Conservation (phyloP, 2,329 filamentous ascomycete species). For the Aspergillus sp. region DNA sequence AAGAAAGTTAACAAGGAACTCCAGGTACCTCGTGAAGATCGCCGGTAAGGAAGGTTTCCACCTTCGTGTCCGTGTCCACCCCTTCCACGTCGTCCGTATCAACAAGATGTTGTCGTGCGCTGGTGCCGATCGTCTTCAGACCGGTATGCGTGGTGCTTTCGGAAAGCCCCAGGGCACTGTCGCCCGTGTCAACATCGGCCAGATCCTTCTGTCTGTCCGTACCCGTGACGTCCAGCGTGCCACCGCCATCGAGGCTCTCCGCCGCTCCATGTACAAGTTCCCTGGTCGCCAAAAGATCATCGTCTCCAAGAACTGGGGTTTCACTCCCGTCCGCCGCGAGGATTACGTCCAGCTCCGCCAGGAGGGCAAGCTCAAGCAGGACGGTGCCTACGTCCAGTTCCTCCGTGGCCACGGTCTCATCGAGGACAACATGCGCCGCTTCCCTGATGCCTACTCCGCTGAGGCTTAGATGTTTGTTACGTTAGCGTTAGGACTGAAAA, state of each 20-base stretch:
- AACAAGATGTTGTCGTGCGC: constrained; percentile 99
- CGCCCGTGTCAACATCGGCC: constrained; percentile 99
- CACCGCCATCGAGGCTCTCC: constrained; percentile 95
- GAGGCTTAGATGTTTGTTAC: constrained; percentile 42
- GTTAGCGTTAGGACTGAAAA: constrained; percentile 26
- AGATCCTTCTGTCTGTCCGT: constrained; percentile 96
- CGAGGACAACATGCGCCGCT: constrained; percentile 83
- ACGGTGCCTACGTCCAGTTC: constrained; percentile 99
- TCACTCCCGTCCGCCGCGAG: constrained; percentile 96
- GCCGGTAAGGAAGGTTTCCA: constrained; percentile 72
- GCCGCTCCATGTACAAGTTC: constrained; percentile 99
- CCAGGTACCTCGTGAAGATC: constrained; percentile 66
- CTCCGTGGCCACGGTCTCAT: constrained; percentile 88
- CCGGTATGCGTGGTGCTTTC: constrained; percentile 99
- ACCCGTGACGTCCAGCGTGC: constrained; percentile 94
- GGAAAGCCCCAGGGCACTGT: constrained; percentile 99
- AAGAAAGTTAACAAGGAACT: not conserved
- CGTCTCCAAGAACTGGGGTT: constrained; percentile 99
- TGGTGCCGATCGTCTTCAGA: constrained; percentile 99
- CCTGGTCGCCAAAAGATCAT: constrained; percentile 99
- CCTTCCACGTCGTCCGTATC: constrained; percentile 99
- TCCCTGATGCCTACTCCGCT: constrained; percentile 78
- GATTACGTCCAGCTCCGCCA: constrained; percentile 97
- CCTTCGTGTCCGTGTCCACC: constrained; percentile 80
- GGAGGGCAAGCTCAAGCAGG: constrained; percentile 88